Evolutionary conservation across 805 yeast genomes (phyloP), one percentile per base, ranked within the genome.

Genomic region (Wickerhamiella cacticola): DNA sequence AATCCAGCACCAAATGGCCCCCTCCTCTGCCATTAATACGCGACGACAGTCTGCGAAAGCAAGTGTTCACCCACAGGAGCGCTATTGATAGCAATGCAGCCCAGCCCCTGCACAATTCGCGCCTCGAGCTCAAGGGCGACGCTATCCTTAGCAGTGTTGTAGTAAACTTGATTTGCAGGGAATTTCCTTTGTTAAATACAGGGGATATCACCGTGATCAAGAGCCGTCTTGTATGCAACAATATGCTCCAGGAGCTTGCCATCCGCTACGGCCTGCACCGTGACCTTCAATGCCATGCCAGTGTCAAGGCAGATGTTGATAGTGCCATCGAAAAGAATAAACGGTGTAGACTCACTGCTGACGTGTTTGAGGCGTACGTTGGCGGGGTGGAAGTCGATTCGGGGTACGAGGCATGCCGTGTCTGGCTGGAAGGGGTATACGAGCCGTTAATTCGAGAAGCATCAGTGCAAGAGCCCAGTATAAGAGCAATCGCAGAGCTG

Each of bases 91-190:
- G n/a, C 15, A 16, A 12, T 2, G 19, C 38, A 5, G 13, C 39
- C 23, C n/a, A 18, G 3, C 23, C 21, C 29, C 42, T 75, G 9
- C 67, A 85, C 56, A 84, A 89, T 61, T 96, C 89, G 68, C 71
- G 96, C 45, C 68, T 87, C 19, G 97, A 89, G 66, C 88, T 86
- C 59, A 67, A 85, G 40, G 97, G 97, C 12, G 97, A 89, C 66
- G 79, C 96, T 0, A 74, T 86, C 18, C 66, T 89, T 50, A 82
- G 84, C 59, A 74, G 73, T 48, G 67, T 80, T n/a, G 78, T 83
- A 46, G 80, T 96, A 0, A 67, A 74, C 50, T 71, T 88, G 34
- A 68, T 85, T 15, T 86, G 71, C 57, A 70, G 74, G 22, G 63
- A 72, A 48, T 82, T 80, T 55, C 92, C 94, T 0, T 65, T 70